Evolutionary conservation across 2,329 filamentous ascomycete genomes (phyloP), one percentile per base, ranked within the genome.

Genomic region (Didymosphaeria variabile): DNA sequence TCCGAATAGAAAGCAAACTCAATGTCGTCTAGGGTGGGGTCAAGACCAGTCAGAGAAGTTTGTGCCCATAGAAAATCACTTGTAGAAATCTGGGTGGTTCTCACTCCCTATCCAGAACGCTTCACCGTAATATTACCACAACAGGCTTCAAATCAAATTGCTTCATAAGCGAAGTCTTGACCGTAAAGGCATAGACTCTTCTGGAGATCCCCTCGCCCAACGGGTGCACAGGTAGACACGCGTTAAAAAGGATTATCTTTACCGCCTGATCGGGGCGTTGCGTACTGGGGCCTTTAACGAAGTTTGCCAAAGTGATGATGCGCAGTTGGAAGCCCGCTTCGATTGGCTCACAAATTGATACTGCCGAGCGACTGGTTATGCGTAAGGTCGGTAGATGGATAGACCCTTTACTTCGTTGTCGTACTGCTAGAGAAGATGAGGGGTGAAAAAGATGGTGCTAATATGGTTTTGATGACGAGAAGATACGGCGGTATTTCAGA

Each of bases 51-150:
- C n/a, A n/a, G n/a, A n/a, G n/a, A n/a, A n/a, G n/a, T n/a, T n/a
- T n/a, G n/a, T n/a, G n/a, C n/a, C n/a, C n/a, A n/a, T n/a, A n/a
- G n/a, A n/a, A n/a, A n/a, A n/a, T n/a, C n/a, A n/a, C 17, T 19
- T n/a, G 7, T 7, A 13, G 36, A 40, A 17, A 21, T 21, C 9
- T 10, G 9, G 21, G 6, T 44, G 5, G 17, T 44, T 21, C n/a
- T 9, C 3, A 8, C 7, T 21, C 5, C 13, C 2, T 38, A 23
- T 6, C 9, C 13, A 36, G 9, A n/a, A 21, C 4, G 5, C 8
- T n/a, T 56, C 19, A 46, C 19, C 44, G 64, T 58, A 50, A 0
- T 82, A 86, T 59, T 86, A 84, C 56, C 9, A 53, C 47, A 12
- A 58, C 29, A 21, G 58, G 52, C 19, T 12, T 29, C 58, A 45